Base-by-base conservation (phyloP, 805 yeast genomes). In the Candida arabinofermentans region DNA sequence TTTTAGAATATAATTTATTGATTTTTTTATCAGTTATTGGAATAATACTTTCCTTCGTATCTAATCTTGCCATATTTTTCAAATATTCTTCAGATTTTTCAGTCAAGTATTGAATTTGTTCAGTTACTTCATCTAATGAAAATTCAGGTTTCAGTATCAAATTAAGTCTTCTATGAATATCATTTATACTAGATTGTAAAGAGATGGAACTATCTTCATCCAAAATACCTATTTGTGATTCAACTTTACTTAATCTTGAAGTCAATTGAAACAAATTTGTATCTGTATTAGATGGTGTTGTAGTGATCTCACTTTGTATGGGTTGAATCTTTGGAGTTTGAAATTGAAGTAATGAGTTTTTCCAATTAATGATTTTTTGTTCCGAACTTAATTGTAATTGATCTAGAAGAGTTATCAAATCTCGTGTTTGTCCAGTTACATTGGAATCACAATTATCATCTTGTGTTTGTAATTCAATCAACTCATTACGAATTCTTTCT, bases 101-200 rank as follows among this genome's bases (percentile, higher is more conserved):
- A 6, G 40, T 26, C 8, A 58, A 22, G 10, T 19, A 29, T 1
- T 40, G 46, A 2, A 61, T 27, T 16, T 51, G 41, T 2, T 32
- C 18, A 16, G 43, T 48, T 7, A 57, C 47, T 17, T 51, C 50
- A 5, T 47, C 37, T 4, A 40, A 14, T 4, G 48, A 34, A 14
- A 36, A 40, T 3, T 47, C 48, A 3, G 54, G 51, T 19, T 50
- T 49, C 3, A 48, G 17, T 2, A 59, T 21, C 9, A 61, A 5
- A 23, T 52, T 50, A 2, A 54, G 18, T 26, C 50, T 39, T 32
- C 58, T 41, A 27, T 56, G 49, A 5, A 62, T 34, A 44, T 62
- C 64, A 37, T 55, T 54, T 4, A 61, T 46, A 16, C 42, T 39
- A 3, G 51, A 41, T 36, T 58, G 60, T 3, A 61, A 16, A 2